Evolutionary conservation across 2,329 filamentous ascomycete species (phyloP).

Genomic region (Pestalotiopsis sp.): DNA sequence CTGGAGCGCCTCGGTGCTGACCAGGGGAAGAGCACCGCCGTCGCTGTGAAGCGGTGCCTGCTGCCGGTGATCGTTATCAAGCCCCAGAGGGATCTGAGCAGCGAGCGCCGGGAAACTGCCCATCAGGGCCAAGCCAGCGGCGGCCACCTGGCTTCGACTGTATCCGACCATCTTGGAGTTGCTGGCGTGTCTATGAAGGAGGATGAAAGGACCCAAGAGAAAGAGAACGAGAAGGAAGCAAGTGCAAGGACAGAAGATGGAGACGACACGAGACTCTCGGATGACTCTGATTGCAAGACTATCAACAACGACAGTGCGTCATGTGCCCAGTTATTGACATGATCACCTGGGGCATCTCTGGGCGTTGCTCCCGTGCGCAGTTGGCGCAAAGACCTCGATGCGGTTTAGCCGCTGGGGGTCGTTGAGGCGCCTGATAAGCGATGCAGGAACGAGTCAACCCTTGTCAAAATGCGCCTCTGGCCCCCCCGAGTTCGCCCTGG

Average conservation of each 20-base stretch:
- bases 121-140: constrained; percentile 15
- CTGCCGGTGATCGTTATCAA: constrained; percentile 8
- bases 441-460: not conserved
- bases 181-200: not conserved
- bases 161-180: constrained; percentile 12
- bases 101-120: constrained; percentile 17
- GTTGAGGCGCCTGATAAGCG: not conserved
- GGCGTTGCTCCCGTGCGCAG: not conserved
- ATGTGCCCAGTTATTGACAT: constrained; percentile 13
- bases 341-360: not conserved
- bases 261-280: not conserved
- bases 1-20: constrained; percentile 60
- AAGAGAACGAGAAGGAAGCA: not conserved
- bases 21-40: constrained; percentile 36
- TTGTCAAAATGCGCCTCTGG: not conserved
- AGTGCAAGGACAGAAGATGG: not conserved
- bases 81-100: constrained; percentile 17
- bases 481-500: not conserved
- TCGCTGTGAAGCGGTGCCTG: constrained; percentile 42
- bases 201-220: not conserved
- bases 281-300: not conserved
- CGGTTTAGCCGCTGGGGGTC: not conserved
- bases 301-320: constrained; percentile 5
- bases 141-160: constrained; percentile 13
- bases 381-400: not conserved